Conservation (phyloP, 2,329 filamentous ascomycete species). For the Nemania serpens region DNA sequence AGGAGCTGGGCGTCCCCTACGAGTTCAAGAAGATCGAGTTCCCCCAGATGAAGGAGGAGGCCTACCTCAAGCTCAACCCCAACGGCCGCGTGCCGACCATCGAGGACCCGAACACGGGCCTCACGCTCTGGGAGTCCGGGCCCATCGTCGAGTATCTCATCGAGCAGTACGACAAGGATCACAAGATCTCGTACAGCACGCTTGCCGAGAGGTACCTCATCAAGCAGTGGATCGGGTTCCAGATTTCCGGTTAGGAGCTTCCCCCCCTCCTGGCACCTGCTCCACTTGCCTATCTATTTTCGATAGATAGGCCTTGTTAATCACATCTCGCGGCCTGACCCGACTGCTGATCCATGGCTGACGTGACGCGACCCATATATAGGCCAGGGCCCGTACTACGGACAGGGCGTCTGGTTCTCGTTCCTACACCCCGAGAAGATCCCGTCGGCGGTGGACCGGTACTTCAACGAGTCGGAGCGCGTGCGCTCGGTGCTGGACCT, state of each 20-base stretch:
- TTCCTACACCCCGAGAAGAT: slow-evolving; percentile 48
- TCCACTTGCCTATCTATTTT: neutral
- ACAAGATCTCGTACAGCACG: slow-evolving; percentile 43
- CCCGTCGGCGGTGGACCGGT: slow-evolving; percentile 49
- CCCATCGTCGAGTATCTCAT: slow-evolving; percentile 32
- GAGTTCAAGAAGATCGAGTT: slow-evolving; percentile 27
- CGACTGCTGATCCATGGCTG: neutral
- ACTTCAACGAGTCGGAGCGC: slow-evolving; percentile 49
- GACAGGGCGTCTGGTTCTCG: slow-evolving; percentile 50
- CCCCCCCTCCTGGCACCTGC: neutral
- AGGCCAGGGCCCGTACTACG: slow-evolving; percentile 54
- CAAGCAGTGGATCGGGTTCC: slow-evolving; percentile 52
- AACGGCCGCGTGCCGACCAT: slow-evolving; percentile 31
- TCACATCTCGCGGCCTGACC: neutral
- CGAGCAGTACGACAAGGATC: slow-evolving; percentile 45
- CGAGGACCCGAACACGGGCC: slow-evolving; percentile 30
- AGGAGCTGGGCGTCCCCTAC: slow-evolving; percentile 40
- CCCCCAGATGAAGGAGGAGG: slow-evolving; percentile 24
- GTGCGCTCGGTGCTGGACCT: slow-evolving; percentile 51
- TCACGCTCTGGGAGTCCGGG: slow-evolving; percentile 32
- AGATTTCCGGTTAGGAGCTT: slow-evolving; percentile 43
- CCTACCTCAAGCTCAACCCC: slow-evolving; percentile 27
- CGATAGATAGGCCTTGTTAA: neutral
- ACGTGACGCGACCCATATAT: neutral
- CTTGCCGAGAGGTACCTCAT: slow-evolving; percentile 44